Conservation (phyloP, 106 monocot genomes). For the Acorus gramineus region DNA sequence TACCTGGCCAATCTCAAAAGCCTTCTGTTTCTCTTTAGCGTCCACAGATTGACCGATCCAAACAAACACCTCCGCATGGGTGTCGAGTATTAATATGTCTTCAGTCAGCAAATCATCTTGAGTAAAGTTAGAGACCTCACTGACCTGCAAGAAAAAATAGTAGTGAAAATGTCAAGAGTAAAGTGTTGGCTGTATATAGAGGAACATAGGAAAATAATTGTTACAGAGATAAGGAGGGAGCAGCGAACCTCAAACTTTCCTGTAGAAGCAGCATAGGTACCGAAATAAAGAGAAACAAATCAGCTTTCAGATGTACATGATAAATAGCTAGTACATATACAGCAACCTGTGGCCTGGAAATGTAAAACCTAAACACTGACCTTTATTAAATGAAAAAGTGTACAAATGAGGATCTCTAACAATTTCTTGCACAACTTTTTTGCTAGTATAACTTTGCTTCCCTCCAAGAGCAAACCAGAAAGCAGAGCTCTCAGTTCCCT, state of each 20-base stretch:
- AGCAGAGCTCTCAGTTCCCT: slow-evolving; percentile 96
- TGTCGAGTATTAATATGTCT: slow-evolving; percentile 82
- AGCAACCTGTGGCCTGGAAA: too few relatives aligned
- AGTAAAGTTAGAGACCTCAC: slow-evolving; percentile 81
- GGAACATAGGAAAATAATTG: too few relatives aligned
- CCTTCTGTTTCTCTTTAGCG: slow-evolving; percentile 75
- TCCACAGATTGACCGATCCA: slow-evolving; percentile 89
- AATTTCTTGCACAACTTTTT: slow-evolving; percentile 50
- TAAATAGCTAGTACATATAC: too few relatives aligned
- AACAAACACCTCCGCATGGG: slow-evolving; percentile 83
- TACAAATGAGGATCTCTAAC: slow-evolving; percentile 94
- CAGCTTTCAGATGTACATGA: too few relatives aligned
- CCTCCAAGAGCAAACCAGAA: slow-evolving; percentile 99
- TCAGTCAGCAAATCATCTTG: slow-evolving; percentile 91
- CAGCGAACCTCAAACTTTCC: slow-evolving; percentile 77
- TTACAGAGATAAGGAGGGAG: background rate
- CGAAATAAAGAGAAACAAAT: background rate
- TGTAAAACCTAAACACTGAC: slow-evolving; percentile 13
- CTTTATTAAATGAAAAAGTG: slow-evolving; percentile 60
- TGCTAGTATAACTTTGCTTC: slow-evolving; percentile 66
- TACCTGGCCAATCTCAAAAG: slow-evolving; percentile 73
- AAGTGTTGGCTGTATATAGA: too few relatives aligned
- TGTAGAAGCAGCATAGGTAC: slow-evolving; percentile 21
- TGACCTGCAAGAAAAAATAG: slow-evolving; percentile 31
- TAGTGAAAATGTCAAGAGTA: background rate